A percentile compares a stretch with the other conserved stretches of the same genome.
phyloP scores from a whole-genome alignment of 176 grass and related monocot genomes.

The Dendrocalamus sinicus region DNA sequence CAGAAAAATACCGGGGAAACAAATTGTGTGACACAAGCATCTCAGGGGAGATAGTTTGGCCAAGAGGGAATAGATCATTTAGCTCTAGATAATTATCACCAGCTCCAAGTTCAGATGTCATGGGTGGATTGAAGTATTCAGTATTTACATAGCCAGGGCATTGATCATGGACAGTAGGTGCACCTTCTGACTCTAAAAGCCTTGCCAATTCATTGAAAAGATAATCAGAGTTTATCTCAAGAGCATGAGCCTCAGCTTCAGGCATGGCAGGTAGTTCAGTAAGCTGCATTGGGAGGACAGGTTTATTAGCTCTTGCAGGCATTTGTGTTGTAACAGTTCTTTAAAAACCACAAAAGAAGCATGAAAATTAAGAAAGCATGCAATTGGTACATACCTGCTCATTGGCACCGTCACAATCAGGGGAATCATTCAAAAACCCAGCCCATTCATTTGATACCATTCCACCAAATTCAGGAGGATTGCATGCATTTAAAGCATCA shows the following conservation, averaged over 20 bases:
- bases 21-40: constrained; percentile 18
- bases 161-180: background rate
- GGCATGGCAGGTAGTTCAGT: constrained; percentile 47
- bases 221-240: constrained; percentile 40
- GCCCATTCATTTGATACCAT: constrained; percentile 60
- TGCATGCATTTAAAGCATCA: background rate
- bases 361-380: background rate
- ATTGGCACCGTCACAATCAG: background rate
- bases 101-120: constrained; percentile 34
- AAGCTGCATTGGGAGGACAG: constrained; percentile 35
- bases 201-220: constrained; percentile 55
- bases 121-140: background rate
- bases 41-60: constrained; percentile 25
- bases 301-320: background rate
- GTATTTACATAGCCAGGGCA: background rate
- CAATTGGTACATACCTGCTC: background rate
- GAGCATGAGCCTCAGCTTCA: constrained; percentile 44
- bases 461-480: constrained; percentile 49
- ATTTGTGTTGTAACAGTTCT: background rate
- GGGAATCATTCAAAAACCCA: constrained; percentile 50
- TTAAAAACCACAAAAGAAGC: background rate
- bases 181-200: constrained; percentile 28
- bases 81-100: constrained; percentile 62
- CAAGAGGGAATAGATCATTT: constrained; percentile 61
- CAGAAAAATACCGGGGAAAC: background rate